Conservation (phyloP, 2,329 filamentous ascomycete genomes). For the Metarhizium sp. region DNA sequence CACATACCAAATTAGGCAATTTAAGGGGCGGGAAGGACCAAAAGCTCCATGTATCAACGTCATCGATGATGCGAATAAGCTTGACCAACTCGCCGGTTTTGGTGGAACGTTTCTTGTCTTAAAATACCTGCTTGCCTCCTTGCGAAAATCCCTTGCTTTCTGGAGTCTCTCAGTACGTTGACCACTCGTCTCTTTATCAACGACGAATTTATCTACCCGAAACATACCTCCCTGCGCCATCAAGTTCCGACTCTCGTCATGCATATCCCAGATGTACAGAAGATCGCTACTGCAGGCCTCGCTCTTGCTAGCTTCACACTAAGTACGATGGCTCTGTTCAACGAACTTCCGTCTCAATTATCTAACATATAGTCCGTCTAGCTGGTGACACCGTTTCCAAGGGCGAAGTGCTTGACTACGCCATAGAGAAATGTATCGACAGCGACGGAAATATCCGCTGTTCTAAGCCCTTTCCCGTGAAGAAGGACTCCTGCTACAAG, state of each 20-base stretch:
- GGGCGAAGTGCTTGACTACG: constrained; percentile 31
- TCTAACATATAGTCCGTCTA: not conserved
- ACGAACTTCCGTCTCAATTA: not conserved
- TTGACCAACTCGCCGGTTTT: not conserved
- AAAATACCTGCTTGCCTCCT: not conserved
- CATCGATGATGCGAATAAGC: not conserved
- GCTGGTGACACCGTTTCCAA: constrained; percentile 14
- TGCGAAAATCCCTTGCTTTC: constrained; percentile 1
- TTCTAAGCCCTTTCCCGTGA: constrained; percentile 29
- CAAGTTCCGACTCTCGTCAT: constrained; percentile 4
- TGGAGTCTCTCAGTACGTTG: not conserved
- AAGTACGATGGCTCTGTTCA: constrained; percentile 2
- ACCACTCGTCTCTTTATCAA: not conserved
- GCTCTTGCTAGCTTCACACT: constrained; percentile 7
- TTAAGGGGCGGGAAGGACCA: not conserved
- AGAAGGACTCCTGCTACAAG: constrained; percentile 28
- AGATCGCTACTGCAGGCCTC: constrained; percentile 10
- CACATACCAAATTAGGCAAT: not conserved
- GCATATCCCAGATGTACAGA: constrained; percentile 11
- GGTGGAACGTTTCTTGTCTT: not conserved
- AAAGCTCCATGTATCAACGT: not conserved
- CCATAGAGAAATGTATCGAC: constrained; percentile 31
- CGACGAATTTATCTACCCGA: not conserved
- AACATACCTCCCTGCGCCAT: not conserved
- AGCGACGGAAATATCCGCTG: constrained; percentile 27